Conservation (phyloP, 2,329 filamentous ascomycete species). For the Neonectria coccinea region DNA sequence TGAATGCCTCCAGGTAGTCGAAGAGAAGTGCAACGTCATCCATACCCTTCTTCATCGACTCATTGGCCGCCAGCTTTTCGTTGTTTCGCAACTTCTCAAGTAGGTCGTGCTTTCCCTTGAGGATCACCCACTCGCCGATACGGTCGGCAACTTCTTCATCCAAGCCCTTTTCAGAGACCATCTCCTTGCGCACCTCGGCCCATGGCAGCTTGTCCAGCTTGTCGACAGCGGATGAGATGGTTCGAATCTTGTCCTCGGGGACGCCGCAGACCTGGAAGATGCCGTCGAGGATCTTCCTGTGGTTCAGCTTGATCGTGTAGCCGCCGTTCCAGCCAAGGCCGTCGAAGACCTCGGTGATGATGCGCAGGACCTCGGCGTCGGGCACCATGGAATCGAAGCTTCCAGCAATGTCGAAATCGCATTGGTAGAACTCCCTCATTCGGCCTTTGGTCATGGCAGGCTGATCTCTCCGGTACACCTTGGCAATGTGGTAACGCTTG, state of each 20-base stretch:
- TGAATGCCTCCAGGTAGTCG: constrained; percentile 83
- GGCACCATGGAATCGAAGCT: constrained; percentile 90
- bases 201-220: constrained; percentile 95
- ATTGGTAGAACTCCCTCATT: constrained; percentile 97
- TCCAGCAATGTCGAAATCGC: constrained; percentile 95
- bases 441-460: constrained; percentile 85
- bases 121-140: constrained; percentile 86
- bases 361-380: constrained; percentile 88
- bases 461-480: constrained; percentile 71
- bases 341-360: constrained; percentile 88
- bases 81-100: constrained; percentile 77
- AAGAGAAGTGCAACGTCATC: constrained; percentile 85
- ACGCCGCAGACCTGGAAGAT: constrained; percentile 93
- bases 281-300: constrained; percentile 93
- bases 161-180: constrained; percentile 92
- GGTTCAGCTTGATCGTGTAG: constrained; percentile 93
- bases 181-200: constrained; percentile 90
- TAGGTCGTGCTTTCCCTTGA: constrained; percentile 80
- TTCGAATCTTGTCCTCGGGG: constrained; percentile 84
- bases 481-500: constrained; percentile 95
- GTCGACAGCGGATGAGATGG: constrained; percentile 93
- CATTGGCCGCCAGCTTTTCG: constrained; percentile 75
- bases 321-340: constrained; percentile 78
- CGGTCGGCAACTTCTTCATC: constrained; percentile 81
- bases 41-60: constrained; percentile 81